A percentile compares a stretch with the other conserved stretches of the same genome.
These are phyloP conservation scores for Agarophyton chilense DNA, from an alignment of 23 red algal species.

Conservation along the genomic window DNA sequence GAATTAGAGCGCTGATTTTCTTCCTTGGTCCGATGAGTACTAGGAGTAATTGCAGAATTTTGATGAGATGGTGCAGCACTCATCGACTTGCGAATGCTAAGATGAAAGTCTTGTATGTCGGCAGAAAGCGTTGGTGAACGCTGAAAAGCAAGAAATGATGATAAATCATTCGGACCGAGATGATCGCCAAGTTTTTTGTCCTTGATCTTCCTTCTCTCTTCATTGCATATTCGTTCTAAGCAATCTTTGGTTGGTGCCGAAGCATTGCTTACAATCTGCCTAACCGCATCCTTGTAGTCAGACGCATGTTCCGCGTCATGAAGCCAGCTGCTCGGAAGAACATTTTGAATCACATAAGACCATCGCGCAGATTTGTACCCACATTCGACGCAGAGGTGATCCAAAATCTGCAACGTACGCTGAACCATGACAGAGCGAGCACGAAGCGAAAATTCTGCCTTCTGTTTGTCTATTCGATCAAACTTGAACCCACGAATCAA, in stretches of 20 bases:
- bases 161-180: neutral
- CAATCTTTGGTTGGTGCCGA: neutral
- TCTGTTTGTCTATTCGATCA: constrained; percentile 29
- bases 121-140: neutral
- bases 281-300: constrained; percentile 3
- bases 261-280: neutral
- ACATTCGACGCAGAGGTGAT: constrained; percentile 45
- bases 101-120: neutral
- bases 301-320: constrained; percentile 8
- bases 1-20: neutral
- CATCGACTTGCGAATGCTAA: neutral
- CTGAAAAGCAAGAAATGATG: neutral
- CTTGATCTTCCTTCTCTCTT: neutral
- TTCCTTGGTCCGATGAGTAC: too few relatives aligned
- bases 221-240: neutral
- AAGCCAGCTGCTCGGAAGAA: constrained; percentile 43
- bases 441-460: constrained; percentile 67
- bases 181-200: neutral
- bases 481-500: constrained; percentile 64
- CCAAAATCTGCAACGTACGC: constrained; percentile 55
- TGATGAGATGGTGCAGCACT: neutral
- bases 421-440: constrained; percentile 61
- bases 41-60: neutral
- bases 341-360: constrained; percentile 67
- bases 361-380: constrained; percentile 57